phyloP scores from a whole-genome alignment of 805 yeast genomes.

The Yamadazyma philogaea region DNA sequence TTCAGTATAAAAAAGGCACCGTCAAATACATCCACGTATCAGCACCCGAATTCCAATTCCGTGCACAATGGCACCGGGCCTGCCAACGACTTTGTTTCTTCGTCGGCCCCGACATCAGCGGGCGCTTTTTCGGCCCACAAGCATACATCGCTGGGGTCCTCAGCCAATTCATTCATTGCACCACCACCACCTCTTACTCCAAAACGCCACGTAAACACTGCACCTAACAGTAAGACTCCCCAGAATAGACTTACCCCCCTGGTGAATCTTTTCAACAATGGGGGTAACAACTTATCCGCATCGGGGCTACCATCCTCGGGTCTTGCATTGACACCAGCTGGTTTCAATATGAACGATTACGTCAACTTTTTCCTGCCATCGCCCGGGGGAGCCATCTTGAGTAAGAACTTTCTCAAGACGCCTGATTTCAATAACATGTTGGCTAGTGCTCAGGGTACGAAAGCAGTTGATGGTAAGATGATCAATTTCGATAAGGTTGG shows the following conservation, averaged over 20 bases:
- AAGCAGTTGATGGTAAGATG: conserved; percentile 41
- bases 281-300: background rate
- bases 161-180: conserved; percentile 27
- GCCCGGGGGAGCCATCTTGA: conserved; percentile 35
- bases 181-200: conserved; percentile 45
- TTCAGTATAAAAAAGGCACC: background rate
- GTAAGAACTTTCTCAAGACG: conserved; percentile 31
- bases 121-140: conserved; percentile 18
- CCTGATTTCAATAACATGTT: conserved; percentile 40
- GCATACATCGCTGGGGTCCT: conserved; percentile 15
- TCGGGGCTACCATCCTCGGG: conserved; percentile 41
- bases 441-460: conserved; percentile 13
- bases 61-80: background rate
- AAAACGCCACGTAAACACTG: conserved; percentile 26
- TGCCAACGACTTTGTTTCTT: conserved; percentile 4
- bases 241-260: conserved; percentile 42
- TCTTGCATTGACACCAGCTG: conserved; percentile 53
- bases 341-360: conserved; percentile 80
- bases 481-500: conserved; percentile 41
- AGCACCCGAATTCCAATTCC: background rate
- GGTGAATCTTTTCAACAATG: conserved; percentile 26
- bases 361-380: conserved; percentile 77
- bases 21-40: background rate
- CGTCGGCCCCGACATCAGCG: conserved; percentile 26
- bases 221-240: conserved; percentile 31